Evolutionary conservation across 1,139 yeast species (phyloP).

Genomic region (Taphrina pruni): DNA sequence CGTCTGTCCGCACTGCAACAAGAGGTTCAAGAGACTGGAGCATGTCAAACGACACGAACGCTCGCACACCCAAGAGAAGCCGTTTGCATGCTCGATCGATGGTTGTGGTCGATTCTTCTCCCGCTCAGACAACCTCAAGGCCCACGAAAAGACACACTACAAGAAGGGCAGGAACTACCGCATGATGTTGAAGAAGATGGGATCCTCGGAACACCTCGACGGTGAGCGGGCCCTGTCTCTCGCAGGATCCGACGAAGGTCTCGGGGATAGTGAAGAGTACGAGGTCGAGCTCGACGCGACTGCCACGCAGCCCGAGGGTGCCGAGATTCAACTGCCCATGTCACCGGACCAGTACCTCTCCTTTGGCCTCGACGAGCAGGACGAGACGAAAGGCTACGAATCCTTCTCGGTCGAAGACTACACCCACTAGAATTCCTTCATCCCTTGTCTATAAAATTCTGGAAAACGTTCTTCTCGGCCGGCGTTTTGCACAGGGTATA

Average conservation of each 20-base stretch:
- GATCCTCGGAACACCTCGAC: conserved; percentile 18
- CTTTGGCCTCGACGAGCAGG: conserved; percentile 13
- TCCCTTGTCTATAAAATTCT: too few species aligned
- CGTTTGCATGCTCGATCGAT: conserved; percentile 80
- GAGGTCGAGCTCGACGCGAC: conserved; percentile 15
- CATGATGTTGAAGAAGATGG: conserved; percentile 32
- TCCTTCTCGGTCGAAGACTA: conserved; percentile 14
- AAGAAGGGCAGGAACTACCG: conserved; percentile 35
- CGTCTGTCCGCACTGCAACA: conserved; percentile 40
- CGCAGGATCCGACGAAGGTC: conserved; percentile 21
- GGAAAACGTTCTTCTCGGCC: too few species aligned
- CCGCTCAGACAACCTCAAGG: conserved; percentile 93
- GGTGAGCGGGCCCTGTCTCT: conserved; percentile 4
- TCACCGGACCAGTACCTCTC: conserved; percentile 25
- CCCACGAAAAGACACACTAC: conserved; percentile 79
- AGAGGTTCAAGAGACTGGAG: conserved; percentile 54
- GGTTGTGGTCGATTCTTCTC: conserved; percentile 87
- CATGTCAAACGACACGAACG: conserved; percentile 72
- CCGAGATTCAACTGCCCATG: conserved; percentile 5
- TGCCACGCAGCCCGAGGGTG: conserved; percentile 3
- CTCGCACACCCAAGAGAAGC: conserved; percentile 89
- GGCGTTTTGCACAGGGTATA: too few species aligned
- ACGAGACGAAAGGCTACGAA: conserved; percentile 4
- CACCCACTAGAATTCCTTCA: background rate
- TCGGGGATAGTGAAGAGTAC: conserved; percentile 28